A percentile compares a stretch with the other conserved stretches of the same genome.
phyloP scores from a whole-genome alignment of 2,329 filamentous ascomycete genomes.

The Aspergillus fijiensis region DNA sequence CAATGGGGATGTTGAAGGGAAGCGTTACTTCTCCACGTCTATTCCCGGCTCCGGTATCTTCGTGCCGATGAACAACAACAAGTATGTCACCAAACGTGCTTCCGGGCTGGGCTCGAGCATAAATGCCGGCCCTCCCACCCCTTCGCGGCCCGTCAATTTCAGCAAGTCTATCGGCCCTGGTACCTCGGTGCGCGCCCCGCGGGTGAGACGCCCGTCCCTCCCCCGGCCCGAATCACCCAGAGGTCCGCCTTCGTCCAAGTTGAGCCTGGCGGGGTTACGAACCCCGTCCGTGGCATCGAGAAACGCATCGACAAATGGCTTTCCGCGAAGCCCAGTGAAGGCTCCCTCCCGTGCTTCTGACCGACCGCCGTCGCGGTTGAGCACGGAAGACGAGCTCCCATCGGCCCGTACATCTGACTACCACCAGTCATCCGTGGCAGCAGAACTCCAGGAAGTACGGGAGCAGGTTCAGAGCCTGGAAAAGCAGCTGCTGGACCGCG shows the following conservation, averaged over 20 bases:
- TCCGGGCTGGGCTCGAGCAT: constrained; percentile 40
- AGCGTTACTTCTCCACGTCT: constrained; percentile 76
- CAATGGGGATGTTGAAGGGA: constrained; percentile 88
- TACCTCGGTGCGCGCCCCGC: constrained; percentile 66
- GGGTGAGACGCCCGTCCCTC: constrained; percentile 69
- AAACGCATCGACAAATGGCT: constrained; percentile 42
- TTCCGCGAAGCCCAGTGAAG: constrained; percentile 44
- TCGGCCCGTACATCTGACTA: constrained; percentile 34
- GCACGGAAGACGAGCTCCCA: constrained; percentile 38
- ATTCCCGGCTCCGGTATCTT: constrained; percentile 87
- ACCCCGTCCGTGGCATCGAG: constrained; percentile 51
- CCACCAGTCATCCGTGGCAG: constrained; percentile 24
- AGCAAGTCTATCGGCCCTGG: constrained; percentile 82
- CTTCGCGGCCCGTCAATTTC: constrained; percentile 71
- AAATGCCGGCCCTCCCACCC: constrained; percentile 65
- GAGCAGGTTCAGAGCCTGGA: constrained; percentile 73
- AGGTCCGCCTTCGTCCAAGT: constrained; percentile 57
- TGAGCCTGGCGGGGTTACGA: constrained; percentile 56
- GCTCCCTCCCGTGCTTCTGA: constrained; percentile 40
- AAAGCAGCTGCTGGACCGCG: constrained; percentile 75
- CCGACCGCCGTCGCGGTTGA: constrained; percentile 41
- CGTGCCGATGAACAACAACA: constrained; percentile 78
- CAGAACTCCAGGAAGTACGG: constrained; percentile 49
- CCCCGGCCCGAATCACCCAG: constrained; percentile 83
- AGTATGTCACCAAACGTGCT: constrained; percentile 57